A percentile compares a stretch with the other conserved stretches of the same genome.
These are phyloP conservation scores for Boletus bicolor DNA, from an alignment of 768 basidiomycete genomes.

Conservation along the genomic window DNA sequence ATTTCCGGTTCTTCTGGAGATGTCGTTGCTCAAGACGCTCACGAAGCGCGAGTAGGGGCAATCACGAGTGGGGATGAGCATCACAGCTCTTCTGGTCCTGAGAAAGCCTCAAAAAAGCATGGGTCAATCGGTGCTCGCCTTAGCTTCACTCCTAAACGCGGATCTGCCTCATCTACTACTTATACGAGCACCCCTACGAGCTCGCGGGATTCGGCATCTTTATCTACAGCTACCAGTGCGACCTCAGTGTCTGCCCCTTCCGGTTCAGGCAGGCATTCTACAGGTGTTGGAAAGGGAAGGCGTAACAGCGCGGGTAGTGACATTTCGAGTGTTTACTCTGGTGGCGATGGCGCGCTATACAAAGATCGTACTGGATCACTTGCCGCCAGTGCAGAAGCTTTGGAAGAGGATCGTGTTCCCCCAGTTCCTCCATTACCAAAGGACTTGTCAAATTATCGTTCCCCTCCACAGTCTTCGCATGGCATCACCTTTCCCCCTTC, in stretches of 20 bases:
- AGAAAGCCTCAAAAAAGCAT: conserved; percentile 70
- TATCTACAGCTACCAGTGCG: conserved; percentile 73
- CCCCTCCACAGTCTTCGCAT: conserved; percentile 61
- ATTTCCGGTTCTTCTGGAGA: conserved; percentile 35
- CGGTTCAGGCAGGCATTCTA: conserved; percentile 69
- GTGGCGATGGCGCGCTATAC: conserved; percentile 52
- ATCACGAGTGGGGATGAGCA: conserved; percentile 60
- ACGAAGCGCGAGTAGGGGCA: conserved; percentile 41
- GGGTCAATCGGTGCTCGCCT: conserved; percentile 55
- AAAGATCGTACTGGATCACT: conserved; percentile 69
- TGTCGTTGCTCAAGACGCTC: conserved; percentile 36
- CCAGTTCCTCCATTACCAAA: conserved; percentile 93
- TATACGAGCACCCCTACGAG: conserved; percentile 79
- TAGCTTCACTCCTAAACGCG: conserved; percentile 82
- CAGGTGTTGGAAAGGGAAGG: conserved; percentile 52
- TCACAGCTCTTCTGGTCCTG: conserved; percentile 40
- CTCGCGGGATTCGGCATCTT: conserved; percentile 83
- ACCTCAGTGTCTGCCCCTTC: conserved; percentile 66
- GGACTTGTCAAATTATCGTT: conserved; percentile 75
- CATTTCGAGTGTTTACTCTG: conserved; percentile 69
- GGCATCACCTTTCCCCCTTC: conserved; percentile 49
- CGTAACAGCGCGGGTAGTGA: conserved; percentile 89
- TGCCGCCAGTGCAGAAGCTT: conserved; percentile 54
- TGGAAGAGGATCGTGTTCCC: conserved; percentile 71
- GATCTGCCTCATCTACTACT: conserved; percentile 85